Evolutionary conservation across 805 yeast genomes (phyloP).

Genomic region (Candida odintsovae): DNA sequence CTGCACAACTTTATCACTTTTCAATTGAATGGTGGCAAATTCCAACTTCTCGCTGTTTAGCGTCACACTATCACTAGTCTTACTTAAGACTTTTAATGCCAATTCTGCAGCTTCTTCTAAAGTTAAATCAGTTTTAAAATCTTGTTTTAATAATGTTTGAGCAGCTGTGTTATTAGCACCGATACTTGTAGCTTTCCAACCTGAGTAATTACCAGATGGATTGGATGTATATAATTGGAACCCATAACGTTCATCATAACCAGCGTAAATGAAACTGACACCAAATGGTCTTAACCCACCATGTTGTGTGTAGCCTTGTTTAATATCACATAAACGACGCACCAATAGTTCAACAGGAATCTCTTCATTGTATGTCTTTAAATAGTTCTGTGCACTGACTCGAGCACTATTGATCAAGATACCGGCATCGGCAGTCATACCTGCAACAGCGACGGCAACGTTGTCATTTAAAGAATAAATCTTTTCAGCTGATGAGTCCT

Average conservation of each 20-base stretch:
- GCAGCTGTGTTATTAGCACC: conserved; percentile 97
- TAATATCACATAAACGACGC: conserved; percentile 82
- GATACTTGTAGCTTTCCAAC: conserved; percentile 97
- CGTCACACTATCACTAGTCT: conserved; percentile 87
- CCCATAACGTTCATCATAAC: conserved; percentile 83
- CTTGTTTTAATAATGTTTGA: conserved; percentile 92
- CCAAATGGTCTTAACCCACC: conserved; percentile 99
- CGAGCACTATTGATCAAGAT: conserved; percentile 87
- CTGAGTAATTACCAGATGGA: conserved; percentile 96
- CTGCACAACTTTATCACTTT: conserved; percentile 44
- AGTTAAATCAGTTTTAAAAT: conserved; percentile 75
- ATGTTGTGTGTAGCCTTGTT: conserved; percentile 97
- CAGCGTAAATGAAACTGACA: conserved; percentile 93
- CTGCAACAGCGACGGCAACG: conserved; percentile 93
- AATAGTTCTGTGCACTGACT: conserved; percentile 73
- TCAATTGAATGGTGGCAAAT: conserved; percentile 70
- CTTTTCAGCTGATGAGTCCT: conserved; percentile 90
- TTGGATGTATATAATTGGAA: conserved; percentile 92
- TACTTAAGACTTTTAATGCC: conserved; percentile 86
- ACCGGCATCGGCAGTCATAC: conserved; percentile 95
- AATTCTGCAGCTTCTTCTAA: conserved; percentile 75
- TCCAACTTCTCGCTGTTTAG: conserved; percentile 88
- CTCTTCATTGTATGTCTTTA: conserved; percentile 83
- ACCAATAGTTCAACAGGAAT: conserved; percentile 92
- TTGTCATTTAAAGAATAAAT: conserved; percentile 71